Base-by-base conservation (phyloP, 768 basidiomycete genomes). In the Hygrocybe punicea region DNA sequence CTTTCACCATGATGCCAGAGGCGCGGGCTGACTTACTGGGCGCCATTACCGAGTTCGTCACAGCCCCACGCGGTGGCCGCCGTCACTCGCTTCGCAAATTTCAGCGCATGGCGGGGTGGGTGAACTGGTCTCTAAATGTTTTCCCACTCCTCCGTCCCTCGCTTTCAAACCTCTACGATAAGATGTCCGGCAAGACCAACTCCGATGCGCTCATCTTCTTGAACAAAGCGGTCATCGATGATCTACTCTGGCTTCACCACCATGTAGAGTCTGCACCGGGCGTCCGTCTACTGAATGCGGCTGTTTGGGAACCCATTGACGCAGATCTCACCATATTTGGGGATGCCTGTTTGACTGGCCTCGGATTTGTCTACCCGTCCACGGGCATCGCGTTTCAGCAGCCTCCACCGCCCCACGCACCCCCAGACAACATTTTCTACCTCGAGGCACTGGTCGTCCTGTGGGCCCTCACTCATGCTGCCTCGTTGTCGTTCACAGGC, bases 41-140 rank as follows among this genome's bases (percentile, higher is more conserved):
- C 13, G 40, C 21, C 17, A 21, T 25, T 33, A 19, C 33, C 35
- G 8, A 35, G 39, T 36, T 53, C 25, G 16, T 53, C 36, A 6
- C 10, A 44, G 13, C 29, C 8, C 7, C 53, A 8, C 6, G 6
- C 9, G 23, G 23, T 23, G 44, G 53, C 34, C 51, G 62, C 10
- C 58, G 62, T 0, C 61, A 58, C 11, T 2, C 60, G 0, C 59
- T 73, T 0, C 53, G 61, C 0, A 63, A n/a, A 73, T 76, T 68
- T 19, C 73, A 73, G 48, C 39, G 40, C 0, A 53, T 78, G n/a
- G n/a, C n/a, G n/a, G n/a, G n/a, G n/a, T n/a, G n/a, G n/a, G n/a
- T n/a, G n/a, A n/a, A n/a, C n/a, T 80, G 78, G 76, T 51, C 61
- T 0, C 61, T 78, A 33, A 77, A 78, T 51, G 71, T 74, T 1